Conservation (phyloP, 2,329 filamentous ascomycete genomes). For the Endocalyx cinctus region DNA sequence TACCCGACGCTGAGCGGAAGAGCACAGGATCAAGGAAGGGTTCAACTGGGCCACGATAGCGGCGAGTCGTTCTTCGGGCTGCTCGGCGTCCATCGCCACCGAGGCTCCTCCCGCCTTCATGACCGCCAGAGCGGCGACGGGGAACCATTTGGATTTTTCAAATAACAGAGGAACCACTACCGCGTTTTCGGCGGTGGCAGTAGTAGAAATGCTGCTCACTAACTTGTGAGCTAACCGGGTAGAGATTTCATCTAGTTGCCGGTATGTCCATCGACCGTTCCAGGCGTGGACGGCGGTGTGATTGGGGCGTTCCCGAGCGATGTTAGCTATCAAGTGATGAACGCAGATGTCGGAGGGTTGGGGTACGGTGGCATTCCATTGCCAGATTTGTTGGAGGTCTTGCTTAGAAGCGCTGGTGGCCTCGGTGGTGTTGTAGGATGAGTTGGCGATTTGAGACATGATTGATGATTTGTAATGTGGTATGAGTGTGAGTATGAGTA, state of each 20-base stretch:
- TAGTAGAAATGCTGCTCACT: neutral
- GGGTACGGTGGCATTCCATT: no score
- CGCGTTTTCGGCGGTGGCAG: neutral
- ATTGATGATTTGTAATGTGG: no score
- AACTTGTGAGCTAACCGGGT: constrained; percentile 3
- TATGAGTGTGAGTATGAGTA: no score
- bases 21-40: no score
- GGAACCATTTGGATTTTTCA: constrained; percentile 3
- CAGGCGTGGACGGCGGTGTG: constrained; percentile 8
- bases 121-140: constrained; percentile 1
- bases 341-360: no score
- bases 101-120: constrained; percentile 3
- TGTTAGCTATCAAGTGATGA: constrained; percentile 7
- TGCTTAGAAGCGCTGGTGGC: no score
- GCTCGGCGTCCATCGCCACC: constrained; percentile 1
- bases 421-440: no score
- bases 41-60: no score
- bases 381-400: no score
- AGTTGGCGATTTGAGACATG: no score
- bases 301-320: constrained; percentile 1
- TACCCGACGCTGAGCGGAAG: no score
- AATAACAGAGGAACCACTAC: constrained; percentile 1
- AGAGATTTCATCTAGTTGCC: constrained; percentile 1
- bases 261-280: constrained; percentile 9
- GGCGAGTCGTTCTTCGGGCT: constrained; percentile 1